phyloP scores from a whole-genome alignment of 345 rosid species.

The Camelina hispida region DNA sequence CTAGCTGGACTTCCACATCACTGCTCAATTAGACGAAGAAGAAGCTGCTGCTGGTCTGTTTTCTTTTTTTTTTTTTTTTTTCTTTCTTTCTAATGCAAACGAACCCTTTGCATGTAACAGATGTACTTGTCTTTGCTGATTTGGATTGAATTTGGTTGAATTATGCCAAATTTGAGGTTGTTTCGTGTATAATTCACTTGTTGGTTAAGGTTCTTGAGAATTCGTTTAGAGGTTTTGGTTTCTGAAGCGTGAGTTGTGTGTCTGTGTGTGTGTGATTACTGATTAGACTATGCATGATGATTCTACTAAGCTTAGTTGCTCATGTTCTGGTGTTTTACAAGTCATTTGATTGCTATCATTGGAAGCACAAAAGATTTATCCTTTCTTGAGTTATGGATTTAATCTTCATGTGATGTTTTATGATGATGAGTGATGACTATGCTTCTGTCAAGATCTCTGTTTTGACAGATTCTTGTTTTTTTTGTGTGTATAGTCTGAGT shows the following conservation, averaged over 20 bases:
- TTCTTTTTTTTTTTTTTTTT: background rate
- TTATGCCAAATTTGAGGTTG: background rate
- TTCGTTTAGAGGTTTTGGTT: background rate
- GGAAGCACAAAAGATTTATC: background rate
- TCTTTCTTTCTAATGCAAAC: background rate
- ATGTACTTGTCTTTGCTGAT: background rate
- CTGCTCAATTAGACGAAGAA: slow-evolving; percentile 27
- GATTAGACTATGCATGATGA: background rate
- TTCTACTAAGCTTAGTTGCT: slow-evolving; percentile 6
- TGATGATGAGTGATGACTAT: background rate
- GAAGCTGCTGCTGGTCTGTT: slow-evolving; percentile 45
- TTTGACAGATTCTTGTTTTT: background rate
- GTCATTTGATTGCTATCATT: background rate
- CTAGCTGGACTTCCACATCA: slow-evolving; percentile 70
- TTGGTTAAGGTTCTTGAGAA: background rate
- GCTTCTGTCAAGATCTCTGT: background rate
- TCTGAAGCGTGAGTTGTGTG: background rate
- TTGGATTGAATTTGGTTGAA: slow-evolving; percentile 5
- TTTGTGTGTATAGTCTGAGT: slow-evolving; percentile 15
- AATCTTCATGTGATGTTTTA: background rate
- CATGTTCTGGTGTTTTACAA: background rate
- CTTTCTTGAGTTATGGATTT: slow-evolving; percentile 6
- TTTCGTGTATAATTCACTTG: background rate
- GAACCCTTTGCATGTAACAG: slow-evolving; percentile 21
- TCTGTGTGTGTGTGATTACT: background rate